A percentile compares a stretch with the other conserved stretches of the same genome.
phyloP scores from a whole-genome alignment of 352 stramenopile genomes.

The Aphanomyces cochlioides region DNA sequence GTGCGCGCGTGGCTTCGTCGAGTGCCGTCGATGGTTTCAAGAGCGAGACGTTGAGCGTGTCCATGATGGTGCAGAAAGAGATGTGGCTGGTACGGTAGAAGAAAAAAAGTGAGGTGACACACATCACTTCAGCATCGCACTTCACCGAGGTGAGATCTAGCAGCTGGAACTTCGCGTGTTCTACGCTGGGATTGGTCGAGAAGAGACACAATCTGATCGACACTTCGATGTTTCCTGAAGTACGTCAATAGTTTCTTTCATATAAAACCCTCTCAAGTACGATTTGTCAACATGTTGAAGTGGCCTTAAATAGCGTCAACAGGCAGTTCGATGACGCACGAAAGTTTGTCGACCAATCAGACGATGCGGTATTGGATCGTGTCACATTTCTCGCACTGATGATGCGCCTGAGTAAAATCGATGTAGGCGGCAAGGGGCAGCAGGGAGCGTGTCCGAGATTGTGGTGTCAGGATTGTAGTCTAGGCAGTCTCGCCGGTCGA shows the following conservation, averaged over 20 bases:
- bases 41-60: slow-evolving; percentile 22
- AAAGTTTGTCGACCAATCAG: not conserved
- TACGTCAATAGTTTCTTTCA: not conserved
- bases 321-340: not conserved
- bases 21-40: slow-evolving; percentile 18
- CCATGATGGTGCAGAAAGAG: slow-evolving; percentile 13
- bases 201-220: not conserved
- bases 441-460: too few relatives aligned
- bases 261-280: not conserved
- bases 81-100: not conserved
- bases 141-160: slow-evolving; percentile 12
- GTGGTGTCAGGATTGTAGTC: too few relatives aligned
- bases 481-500: too few relatives aligned
- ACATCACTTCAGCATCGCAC: not conserved
- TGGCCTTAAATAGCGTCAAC: not conserved
- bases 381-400: slow-evolving; percentile 1
- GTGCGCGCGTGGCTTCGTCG: slow-evolving; percentile 24
- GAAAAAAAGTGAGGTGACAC: slow-evolving; percentile 1
- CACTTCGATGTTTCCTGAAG: not conserved
- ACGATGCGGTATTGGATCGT: not conserved
- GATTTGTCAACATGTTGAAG: slow-evolving; percentile 15
- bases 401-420: not conserved
- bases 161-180: not conserved
- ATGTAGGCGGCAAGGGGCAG: too few relatives aligned
- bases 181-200: not conserved